Evolutionary conservation across 345 rosid genomes (phyloP).

Genomic region (Aquilaria yunnanensis): DNA sequence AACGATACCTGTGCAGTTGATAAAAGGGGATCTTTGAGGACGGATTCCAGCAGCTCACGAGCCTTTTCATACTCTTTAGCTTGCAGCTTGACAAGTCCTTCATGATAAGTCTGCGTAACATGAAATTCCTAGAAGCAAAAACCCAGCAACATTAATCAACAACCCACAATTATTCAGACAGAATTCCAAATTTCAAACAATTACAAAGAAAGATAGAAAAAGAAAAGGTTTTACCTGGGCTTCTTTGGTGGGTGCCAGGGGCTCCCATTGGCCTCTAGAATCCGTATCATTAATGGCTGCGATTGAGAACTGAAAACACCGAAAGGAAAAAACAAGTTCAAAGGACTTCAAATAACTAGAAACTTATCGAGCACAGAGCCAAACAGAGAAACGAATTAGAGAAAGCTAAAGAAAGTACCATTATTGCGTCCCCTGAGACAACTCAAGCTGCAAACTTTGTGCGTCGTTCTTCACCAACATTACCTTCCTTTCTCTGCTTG

Average conservation of each 20-base stretch:
- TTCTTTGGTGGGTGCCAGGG: conserved; percentile 96
- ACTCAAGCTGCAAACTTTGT: too few relatives aligned
- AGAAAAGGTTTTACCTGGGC: conserved; percentile 57
- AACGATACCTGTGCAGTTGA: conserved; percentile 54
- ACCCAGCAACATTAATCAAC: background rate
- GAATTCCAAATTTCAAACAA: background rate
- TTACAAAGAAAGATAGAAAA: conserved; percentile 5
- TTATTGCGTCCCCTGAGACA: too few relatives aligned
- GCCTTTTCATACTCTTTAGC: conserved; percentile 84
- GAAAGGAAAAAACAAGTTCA: background rate
- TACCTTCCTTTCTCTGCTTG: too few relatives aligned
- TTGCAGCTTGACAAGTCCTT: conserved; percentile 86
- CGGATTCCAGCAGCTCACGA: conserved; percentile 63
- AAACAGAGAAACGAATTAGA: too few relatives aligned
- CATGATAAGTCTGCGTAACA: conserved; percentile 84
- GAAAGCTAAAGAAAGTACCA: too few relatives aligned
- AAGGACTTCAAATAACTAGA: too few relatives aligned
- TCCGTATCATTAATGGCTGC: conserved; percentile 95
- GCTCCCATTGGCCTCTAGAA: conserved; percentile 84
- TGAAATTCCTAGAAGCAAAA: conserved; percentile 60
- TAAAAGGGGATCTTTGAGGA: conserved; percentile 77
- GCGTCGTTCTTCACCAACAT: too few relatives aligned
- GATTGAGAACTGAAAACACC: conserved; percentile 65
- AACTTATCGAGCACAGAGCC: too few relatives aligned
- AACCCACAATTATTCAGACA: background rate